Conservation (phyloP, 768 basidiomycete genomes). For the Phanerodontia chrysosporium region DNA sequence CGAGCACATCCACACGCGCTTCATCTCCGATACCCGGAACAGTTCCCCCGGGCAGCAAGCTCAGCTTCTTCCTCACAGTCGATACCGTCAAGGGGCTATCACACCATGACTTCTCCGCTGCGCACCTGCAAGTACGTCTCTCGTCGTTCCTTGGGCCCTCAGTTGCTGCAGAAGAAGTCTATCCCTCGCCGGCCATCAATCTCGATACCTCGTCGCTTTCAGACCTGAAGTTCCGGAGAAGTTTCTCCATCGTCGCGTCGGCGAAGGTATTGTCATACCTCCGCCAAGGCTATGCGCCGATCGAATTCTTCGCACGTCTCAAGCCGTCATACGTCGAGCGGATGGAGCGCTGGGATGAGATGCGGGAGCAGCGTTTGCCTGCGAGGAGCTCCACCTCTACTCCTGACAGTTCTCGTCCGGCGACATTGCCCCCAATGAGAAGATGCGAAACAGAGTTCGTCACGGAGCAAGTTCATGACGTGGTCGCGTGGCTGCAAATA, state of each 20-base stretch:
- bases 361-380: slow-evolving; percentile 68
- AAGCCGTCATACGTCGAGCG: slow-evolving; percentile 83
- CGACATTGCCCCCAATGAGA: slow-evolving; percentile 68
- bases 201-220: slow-evolving; percentile 67
- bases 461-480: slow-evolving; percentile 82
- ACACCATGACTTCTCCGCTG: slow-evolving; percentile 80
- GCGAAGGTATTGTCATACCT: slow-evolving; percentile 71
- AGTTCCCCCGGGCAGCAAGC: slow-evolving; percentile 72
- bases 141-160: slow-evolving; percentile 80
- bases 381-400: slow-evolving; percentile 28
- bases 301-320: slow-evolving; percentile 87
- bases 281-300: slow-evolving; percentile 71
- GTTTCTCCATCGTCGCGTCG: slow-evolving; percentile 73
- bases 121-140: slow-evolving; percentile 85
- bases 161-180: slow-evolving; percentile 73
- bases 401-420: slow-evolving; percentile 37
- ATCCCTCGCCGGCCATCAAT: slow-evolving; percentile 71
- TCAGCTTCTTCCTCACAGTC: slow-evolving; percentile 80
- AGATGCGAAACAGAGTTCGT: slow-evolving; percentile 92
- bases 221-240: slow-evolving; percentile 79
- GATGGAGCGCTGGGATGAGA: slow-evolving; percentile 90
- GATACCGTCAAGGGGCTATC: slow-evolving; percentile 88
- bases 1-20: slow-evolving; percentile 64
- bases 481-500: slow-evolving; percentile 84
- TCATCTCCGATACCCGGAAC: slow-evolving; percentile 69